Evolutionary conservation across 1,284 basidiomycete species (phyloP).

Genomic region (Calocybe gambosa): DNA sequence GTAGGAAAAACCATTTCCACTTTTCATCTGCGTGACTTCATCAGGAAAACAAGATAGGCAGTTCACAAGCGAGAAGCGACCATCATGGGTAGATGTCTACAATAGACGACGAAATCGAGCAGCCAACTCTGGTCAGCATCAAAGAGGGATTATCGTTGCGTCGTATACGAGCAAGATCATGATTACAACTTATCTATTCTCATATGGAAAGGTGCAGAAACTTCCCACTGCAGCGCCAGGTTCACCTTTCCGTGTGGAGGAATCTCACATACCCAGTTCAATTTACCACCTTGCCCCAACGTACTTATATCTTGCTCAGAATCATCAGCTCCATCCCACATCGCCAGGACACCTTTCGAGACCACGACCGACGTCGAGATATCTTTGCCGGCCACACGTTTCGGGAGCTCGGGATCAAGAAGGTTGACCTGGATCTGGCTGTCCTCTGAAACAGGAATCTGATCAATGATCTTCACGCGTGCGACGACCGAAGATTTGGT

Average conservation of each 20-base stretch:
- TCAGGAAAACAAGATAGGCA: no score
- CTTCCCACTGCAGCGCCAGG: conserved; percentile 23
- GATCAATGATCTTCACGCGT: conserved; percentile 27
- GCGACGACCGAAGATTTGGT: conserved; percentile 22
- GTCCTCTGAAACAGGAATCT: conserved; percentile 31
- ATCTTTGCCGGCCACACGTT: conserved; percentile 6
- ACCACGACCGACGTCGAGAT: conserved; percentile 3
- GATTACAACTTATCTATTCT: neutral
- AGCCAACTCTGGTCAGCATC: no score
- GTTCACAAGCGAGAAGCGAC: no score
- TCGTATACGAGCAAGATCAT: no score
- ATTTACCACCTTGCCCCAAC: conserved; percentile 23
- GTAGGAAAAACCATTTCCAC: no score
- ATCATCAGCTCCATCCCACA: conserved; percentile 17
- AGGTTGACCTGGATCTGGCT: conserved; percentile 27
- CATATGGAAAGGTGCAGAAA: conserved; percentile 13
- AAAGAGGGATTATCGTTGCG: no score
- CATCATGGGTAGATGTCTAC: no score
- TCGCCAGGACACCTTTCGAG: conserved; percentile 10
- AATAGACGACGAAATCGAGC: no score
- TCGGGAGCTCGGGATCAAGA: conserved; percentile 24
- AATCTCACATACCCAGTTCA: conserved; percentile 23
- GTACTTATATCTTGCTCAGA: conserved; percentile 14
- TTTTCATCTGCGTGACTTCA: no score
- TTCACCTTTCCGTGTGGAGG: conserved; percentile 21